phyloP scores from a whole-genome alignment of 1,139 yeast genomes.

The Trichomonascaceae sp. region DNA sequence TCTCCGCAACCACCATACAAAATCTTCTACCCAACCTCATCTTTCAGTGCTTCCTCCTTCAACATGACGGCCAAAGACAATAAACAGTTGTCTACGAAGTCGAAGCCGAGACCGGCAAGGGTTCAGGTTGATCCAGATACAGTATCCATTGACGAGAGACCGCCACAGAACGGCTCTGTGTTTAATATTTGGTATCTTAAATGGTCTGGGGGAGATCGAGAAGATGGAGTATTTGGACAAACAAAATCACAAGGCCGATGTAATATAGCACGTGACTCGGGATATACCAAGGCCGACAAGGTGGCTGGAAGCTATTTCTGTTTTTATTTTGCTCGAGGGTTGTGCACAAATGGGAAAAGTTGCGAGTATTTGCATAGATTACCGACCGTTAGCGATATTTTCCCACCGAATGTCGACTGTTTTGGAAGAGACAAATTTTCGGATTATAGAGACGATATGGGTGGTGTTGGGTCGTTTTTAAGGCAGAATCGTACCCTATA shows the following conservation, averaged over 20 bases:
- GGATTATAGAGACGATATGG: constrained; percentile 86
- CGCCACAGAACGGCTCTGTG: constrained; percentile 73
- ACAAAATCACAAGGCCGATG: constrained; percentile 50
- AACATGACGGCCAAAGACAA: background rate
- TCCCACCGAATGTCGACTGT: constrained; percentile 70
- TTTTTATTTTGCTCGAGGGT: constrained; percentile 81
- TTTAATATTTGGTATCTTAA: constrained; percentile 85
- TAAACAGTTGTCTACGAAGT: constrained; percentile 3
- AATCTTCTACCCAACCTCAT: background rate
- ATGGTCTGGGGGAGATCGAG: constrained; percentile 52
- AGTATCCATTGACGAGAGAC: constrained; percentile 56
- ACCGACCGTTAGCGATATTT: constrained; percentile 49
- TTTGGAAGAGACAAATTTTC: constrained; percentile 87
- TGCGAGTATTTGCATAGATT: constrained; percentile 76
- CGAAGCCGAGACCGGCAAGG: constrained; percentile 44
- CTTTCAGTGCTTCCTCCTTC: background rate
- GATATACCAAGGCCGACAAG: constrained; percentile 65
- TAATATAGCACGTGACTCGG: constrained; percentile 57
- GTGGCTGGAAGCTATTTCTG: constrained; percentile 52
- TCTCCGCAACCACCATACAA: background rate
- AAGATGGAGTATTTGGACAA: constrained; percentile 32
- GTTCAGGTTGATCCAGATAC: constrained; percentile 67
- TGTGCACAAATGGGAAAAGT: constrained; percentile 69
- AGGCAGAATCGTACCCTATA: constrained; percentile 66
- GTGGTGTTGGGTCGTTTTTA: constrained; percentile 85